A percentile compares a stretch with the other conserved stretches of the same genome.
These are phyloP conservation scores for Geotrichum ghanense DNA, from an alignment of 805 yeast genomes.

Conservation along the genomic window DNA sequence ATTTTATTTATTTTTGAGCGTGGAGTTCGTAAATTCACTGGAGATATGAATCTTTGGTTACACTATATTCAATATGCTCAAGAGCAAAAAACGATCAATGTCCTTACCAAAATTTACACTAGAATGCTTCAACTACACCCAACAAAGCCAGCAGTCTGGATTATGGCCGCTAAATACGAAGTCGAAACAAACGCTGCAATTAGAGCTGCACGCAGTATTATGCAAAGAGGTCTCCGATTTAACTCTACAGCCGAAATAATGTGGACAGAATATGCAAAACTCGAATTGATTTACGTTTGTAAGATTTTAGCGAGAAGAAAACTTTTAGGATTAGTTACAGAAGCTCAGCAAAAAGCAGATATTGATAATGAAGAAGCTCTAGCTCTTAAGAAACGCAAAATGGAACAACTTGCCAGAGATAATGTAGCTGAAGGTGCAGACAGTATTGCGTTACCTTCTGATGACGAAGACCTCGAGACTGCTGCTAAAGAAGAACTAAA, in stretches of 20 bases:
- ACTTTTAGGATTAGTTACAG: constrained; percentile 67
- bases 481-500: constrained; percentile 45
- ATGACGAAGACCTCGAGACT: constrained; percentile 33
- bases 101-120: constrained; percentile 49
- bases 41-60: constrained; percentile 68
- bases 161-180: constrained; percentile 89
- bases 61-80: constrained; percentile 49
- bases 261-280: constrained; percentile 80
- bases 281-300: constrained; percentile 78
- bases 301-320: constrained; percentile 75
- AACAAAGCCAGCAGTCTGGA: constrained; percentile 83
- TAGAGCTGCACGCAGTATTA: constrained; percentile 73
- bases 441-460: constrained; percentile 22
- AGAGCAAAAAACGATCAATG: constrained; percentile 21
- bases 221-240: constrained; percentile 77
- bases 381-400: constrained; percentile 20
- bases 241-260: constrained; percentile 60
- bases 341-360: constrained; percentile 37
- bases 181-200: constrained; percentile 81
- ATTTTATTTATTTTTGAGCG: constrained; percentile 75
- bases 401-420: constrained; percentile 10
- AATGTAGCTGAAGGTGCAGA: constrained; percentile 18
- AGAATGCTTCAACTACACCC: constrained; percentile 79
- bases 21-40: constrained; percentile 70
- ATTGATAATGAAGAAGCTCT: constrained; percentile 22